Conservation (phyloP, 345 rosid genomes). For the Eutrema heterophyllum region DNA sequence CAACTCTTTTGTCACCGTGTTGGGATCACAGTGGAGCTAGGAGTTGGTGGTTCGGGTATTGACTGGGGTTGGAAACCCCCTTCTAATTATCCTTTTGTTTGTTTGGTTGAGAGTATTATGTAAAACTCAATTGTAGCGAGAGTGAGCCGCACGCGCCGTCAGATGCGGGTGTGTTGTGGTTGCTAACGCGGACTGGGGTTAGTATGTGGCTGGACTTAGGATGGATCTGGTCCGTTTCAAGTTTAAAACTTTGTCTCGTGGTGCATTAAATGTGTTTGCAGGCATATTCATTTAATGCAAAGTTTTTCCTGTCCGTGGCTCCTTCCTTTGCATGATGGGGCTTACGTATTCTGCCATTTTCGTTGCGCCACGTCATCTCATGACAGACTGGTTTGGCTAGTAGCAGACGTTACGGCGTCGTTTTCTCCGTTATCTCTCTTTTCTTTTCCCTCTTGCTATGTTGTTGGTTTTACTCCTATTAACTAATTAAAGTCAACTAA, state of each 20-base stretch:
- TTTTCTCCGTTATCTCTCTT: background rate
- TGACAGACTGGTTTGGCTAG: constrained; percentile 15
- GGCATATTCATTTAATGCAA: constrained; percentile 30
- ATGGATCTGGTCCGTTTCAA: constrained; percentile 23
- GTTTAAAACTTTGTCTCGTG: constrained; percentile 16
- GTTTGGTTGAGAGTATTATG: background rate
- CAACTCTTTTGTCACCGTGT: constrained; percentile 53
- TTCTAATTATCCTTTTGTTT: background rate
- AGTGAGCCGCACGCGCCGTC: constrained; percentile 6
- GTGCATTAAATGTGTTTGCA: constrained; percentile 33
- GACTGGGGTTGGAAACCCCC: constrained; percentile 78
- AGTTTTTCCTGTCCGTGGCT: background rate
- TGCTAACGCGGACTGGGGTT: background rate
- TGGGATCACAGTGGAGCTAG: constrained; percentile 37
- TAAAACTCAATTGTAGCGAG: too few species aligned
- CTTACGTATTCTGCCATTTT: constrained; percentile 25
- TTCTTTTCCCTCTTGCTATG: background rate
- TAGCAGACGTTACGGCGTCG: constrained; percentile 23
- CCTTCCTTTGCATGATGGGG: constrained; percentile 27
- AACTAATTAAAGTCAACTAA: background rate
- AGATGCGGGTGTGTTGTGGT: constrained; percentile 11
- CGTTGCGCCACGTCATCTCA: constrained; percentile 25
- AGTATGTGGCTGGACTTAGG: constrained; percentile 15
- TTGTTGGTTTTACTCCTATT: background rate
- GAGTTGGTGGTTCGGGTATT: constrained; percentile 99